Base-by-base conservation (phyloP, 225 moss, liverwort and hornwort genomes). In the Climacium dendroides region DNA sequence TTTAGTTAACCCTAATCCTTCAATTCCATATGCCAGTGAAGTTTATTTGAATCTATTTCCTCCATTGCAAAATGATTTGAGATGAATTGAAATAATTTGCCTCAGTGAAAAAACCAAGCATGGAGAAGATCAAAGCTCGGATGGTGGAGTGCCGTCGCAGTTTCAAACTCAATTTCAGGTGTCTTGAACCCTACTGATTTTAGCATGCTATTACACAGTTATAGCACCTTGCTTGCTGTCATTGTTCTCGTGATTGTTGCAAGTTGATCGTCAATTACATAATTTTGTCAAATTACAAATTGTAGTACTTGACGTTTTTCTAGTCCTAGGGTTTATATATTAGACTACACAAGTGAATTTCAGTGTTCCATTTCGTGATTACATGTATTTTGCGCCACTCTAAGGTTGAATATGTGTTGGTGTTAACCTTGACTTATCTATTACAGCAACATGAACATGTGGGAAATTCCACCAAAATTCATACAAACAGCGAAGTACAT, bases 61-160 rank as follows among this genome's bases (percentile, higher is more conserved):
- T 64, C 18, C 24, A 24, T 54, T 79, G 32, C 52, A 45, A 48
- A 48, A 30, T 63, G 17, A 19, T 39, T 77, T 76, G 82, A 61
- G 55, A 70, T 43, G 48, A 73, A 26, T 67, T 81, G 78, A 73
- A 78, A 52, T 61, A 60, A 43, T 67, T 77, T 79, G 48, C 59
- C 73, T 34, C 87, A 93, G 95, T 85, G 79, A 96, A 94, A 87
- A 96, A 95, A 58, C 96, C 95, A 39, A 96, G 95, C 79, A 54
- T 95, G 62, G 95, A 96, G 88, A 96, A 96, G 81, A 92, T 96
- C 66, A 96, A 96, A 87, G 90, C 93, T 12, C 94, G 96, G 74
- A 90, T 96, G 85, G 96, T 96, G 77, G 95, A 96, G 80, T 95
- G 94, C 45, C 94, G 96, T 34, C 93, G 95, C 82, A 96, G 90